Evolutionary conservation across 192 early-diverging fungal species (phyloP), one percentile per base, ranked within the genome.

Genomic region (Coemansia sp.): DNA sequence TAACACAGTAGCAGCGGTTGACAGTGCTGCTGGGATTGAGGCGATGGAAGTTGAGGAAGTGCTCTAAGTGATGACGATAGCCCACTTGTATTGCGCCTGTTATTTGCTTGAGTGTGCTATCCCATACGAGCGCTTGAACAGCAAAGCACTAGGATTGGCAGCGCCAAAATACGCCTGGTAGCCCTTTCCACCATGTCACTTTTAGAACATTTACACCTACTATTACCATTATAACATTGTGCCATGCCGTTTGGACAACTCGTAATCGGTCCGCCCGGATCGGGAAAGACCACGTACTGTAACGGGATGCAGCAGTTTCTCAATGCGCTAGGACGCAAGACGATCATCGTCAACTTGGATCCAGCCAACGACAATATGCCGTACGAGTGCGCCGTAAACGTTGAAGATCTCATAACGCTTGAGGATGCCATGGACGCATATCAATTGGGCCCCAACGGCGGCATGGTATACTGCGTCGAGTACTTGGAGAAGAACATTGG

Each of bases 281-380:
- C 91, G 42, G 96, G 96, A n/a, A 97, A 97, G 80, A 95, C 95
- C 15, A 97, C 97, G 1, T 98, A 95, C 78, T 99, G 96, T 79
- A 80, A 87, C 67, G 95, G 96, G 8, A 90, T 97, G 77, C 88
- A 95, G 63, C 92, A 95, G 73, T 96, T 96, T 68, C 81, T 94
- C 70, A 90, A 88, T 43, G 91, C 91, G 20, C 88, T 93, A 33
- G 91, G 90, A 29, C 85, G 93, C 46, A 89, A 91, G 62, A 90
- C 94, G 6, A 89, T 94, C 16, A 87, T 99, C 31, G 91, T 99
- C n/a, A 99, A 99, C 78, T 87, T 99, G 49, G 97, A 99, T 76
- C 96, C 97, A 10, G 97, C 96, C n/a, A 97, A 97, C 72, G 97
- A 98, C 18, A 76, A 87, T 68, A 85, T 93, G 55, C 90, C 91